phyloP scores from a whole-genome alignment of 2,329 filamentous ascomycete species.

The Acephala macrosclerotiorum region DNA sequence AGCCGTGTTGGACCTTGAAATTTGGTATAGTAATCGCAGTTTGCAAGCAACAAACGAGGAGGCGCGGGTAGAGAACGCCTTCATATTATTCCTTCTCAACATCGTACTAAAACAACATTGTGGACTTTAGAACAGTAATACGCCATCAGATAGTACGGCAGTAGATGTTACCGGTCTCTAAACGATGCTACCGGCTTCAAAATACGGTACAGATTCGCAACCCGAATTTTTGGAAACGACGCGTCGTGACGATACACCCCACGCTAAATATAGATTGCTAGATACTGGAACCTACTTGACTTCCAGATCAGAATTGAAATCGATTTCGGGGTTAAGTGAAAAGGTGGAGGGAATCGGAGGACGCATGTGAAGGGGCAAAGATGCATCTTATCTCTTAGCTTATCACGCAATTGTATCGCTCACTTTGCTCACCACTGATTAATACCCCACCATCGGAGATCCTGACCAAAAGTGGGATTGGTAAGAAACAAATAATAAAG shows the following conservation, averaged over 20 bases:
- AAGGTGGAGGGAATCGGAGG: background rate
- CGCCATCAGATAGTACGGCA: background rate
- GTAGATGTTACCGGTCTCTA: background rate
- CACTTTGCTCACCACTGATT: slow-evolving; percentile 13
- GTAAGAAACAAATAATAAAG: slow-evolving; percentile 5
- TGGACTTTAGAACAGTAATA: background rate
- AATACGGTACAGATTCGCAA: background rate
- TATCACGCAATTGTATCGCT: slow-evolving; percentile 18
- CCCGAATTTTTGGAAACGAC: background rate
- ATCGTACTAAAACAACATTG: background rate
- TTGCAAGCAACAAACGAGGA: background rate
- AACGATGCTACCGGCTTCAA: no score
- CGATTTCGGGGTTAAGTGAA: background rate
- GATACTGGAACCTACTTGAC: background rate
- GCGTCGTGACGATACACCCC: background rate
- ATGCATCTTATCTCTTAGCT: background rate
- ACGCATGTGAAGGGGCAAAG: background rate
- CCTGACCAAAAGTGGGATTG: slow-evolving; percentile 7
- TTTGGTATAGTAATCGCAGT: background rate
- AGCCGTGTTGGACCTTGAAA: slow-evolving; percentile 22
- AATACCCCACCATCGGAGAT: slow-evolving; percentile 4
- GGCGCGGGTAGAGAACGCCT: background rate
- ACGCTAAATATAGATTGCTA: background rate
- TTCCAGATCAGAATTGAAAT: background rate
- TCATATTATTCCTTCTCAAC: background rate